A percentile compares a stretch with the other conserved stretches of the same genome.
Conservation (phyloP, 179 eudicot genomes). For the Heliamphora ciliata region DNA sequence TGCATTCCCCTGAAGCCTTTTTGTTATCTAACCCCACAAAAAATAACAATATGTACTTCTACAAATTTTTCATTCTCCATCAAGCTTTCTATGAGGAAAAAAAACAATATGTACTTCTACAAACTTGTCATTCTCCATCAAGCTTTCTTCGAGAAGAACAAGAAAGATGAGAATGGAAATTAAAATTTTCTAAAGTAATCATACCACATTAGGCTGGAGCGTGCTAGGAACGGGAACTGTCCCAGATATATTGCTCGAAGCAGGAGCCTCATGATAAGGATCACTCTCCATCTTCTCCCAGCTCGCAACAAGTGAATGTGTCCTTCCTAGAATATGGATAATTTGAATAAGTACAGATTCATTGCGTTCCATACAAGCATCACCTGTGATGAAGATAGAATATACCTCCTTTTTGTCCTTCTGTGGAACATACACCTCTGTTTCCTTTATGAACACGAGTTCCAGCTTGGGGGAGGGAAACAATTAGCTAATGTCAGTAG, state of each 20-base stretch:
- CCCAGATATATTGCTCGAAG: conserved; percentile 33
- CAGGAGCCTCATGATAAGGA: conserved; percentile 36
- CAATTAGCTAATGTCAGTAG: conserved; percentile 3
- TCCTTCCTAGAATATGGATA: conserved; percentile 44
- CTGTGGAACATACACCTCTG: conserved; percentile 44
- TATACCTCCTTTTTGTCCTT: conserved; percentile 61
- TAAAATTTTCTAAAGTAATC: neutral
- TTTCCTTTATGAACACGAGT: conserved; percentile 37
- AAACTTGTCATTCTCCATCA: neutral
- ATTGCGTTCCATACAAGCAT: neutral
- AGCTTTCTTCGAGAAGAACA: neutral
- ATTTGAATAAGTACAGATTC: conserved; percentile 12
- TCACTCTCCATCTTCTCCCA: conserved; percentile 72
- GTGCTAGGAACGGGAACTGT: conserved; percentile 29
- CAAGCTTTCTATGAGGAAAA: neutral
- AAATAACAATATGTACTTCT: neutral
- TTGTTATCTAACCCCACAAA: neutral
- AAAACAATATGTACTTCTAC: neutral
- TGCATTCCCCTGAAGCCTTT: neutral
- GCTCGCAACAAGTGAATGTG: conserved; percentile 49
- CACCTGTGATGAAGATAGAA: conserved; percentile 1
- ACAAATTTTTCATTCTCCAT: neutral
- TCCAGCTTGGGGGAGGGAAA: conserved; percentile 42
- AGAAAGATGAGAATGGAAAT: neutral
- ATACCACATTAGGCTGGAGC: conserved; percentile 35